A percentile compares a stretch with the other conserved stretches of the same genome.
These are phyloP conservation scores for Podaxis carcinomalis DNA, from an alignment of 768 basidiomycete species.

Conservation along the genomic window DNA sequence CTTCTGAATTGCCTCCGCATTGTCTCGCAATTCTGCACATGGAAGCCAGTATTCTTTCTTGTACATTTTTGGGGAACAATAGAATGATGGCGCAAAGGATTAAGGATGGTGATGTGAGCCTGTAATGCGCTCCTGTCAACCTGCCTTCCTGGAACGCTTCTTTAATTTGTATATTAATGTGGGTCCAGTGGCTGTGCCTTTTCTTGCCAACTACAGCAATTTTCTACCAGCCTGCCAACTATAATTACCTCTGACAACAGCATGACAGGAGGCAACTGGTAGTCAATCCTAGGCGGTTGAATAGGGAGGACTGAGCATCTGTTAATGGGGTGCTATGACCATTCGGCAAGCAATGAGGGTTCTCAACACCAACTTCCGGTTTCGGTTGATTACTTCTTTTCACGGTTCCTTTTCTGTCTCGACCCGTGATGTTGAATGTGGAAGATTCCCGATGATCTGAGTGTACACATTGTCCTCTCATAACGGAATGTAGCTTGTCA, in stretches of 20 bases:
- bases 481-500: background rate
- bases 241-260: background rate
- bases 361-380: background rate
- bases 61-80: constrained; percentile 16
- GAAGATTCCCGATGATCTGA: background rate
- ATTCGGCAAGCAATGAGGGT: constrained; percentile 1
- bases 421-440: background rate
- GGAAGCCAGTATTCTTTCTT: background rate
- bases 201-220: background rate
- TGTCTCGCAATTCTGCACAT: background rate
- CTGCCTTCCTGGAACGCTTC: background rate
- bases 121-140: constrained; percentile 1
- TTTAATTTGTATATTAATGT: constrained; percentile 19
- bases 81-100: constrained; percentile 14
- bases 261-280: background rate
- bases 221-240: background rate
- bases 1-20: background rate
- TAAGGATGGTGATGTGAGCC: constrained; percentile 3
- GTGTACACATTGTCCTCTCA: background rate
- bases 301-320: background rate
- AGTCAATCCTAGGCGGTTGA: background rate
- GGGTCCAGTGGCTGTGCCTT: constrained; percentile 22
- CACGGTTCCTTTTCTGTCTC: background rate
- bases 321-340: background rate
- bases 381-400: background rate